Evolutionary conservation across 2,329 filamentous ascomycete species (phyloP), one percentile per base, ranked within the genome.

Genomic region (Triangularia verruculosa): DNA sequence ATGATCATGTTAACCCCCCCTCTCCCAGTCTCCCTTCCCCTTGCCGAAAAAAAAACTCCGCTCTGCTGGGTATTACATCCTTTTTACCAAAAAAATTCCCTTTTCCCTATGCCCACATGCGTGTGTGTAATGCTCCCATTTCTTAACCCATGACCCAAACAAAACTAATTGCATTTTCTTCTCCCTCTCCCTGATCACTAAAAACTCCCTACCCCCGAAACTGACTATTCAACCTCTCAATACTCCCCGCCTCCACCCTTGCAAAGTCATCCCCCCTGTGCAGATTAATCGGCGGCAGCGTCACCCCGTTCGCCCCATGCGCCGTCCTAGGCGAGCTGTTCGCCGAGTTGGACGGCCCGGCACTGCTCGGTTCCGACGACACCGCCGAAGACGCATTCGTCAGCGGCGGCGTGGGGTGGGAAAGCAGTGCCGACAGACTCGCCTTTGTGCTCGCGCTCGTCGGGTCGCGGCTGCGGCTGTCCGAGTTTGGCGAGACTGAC

Each of bases 361-460:
- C 57, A 27, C 57, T 59, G 15, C 25, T 59, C 6, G 57, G 57
- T 25, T 59, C 57, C 1, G 51, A 25, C 4, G 51, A 54, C 25
- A 28, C 39, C 39, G 25, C 4, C 51, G 22, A 28, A 24, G 51
- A 54, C 22, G 22, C 25, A 13, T 54, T 54, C 8, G 39, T 47
- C n/a, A 47, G 39, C 39, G 39, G 39, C 39, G 39, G 51, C 3
- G 25, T 28, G 3, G 51, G 51, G 25, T 28, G 22, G 27, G 51
- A 54, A 20, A 59, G 57, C 22, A 59, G 20, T 11, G 57, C 57
- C 5, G 32, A 51, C 34, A 59, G 20, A 11, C 39, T 59, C 0
- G 57, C 34, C 11, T 59, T 27, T 15, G 34, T 59, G 39, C 57
- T 59, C 11, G 57, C 57, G 25, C 57, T 59, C 5, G 47, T 43